phyloP scores from a whole-genome alignment of 2,329 filamentous ascomycete species.

The Hymenoscyphus fraxineus region DNA sequence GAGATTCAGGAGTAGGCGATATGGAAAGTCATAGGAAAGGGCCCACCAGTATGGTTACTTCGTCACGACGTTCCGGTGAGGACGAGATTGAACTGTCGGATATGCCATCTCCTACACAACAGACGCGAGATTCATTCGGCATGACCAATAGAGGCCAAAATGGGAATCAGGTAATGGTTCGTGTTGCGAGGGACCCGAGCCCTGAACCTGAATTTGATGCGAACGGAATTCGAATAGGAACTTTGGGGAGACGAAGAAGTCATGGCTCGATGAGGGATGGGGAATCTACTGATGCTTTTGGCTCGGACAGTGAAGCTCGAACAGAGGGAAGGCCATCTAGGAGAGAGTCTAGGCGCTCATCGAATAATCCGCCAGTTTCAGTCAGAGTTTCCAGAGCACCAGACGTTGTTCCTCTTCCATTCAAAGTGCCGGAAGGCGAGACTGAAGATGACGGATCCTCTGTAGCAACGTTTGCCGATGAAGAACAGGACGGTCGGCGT shows the following conservation, averaged over 20 bases:
- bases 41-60: constrained; percentile 24
- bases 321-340: constrained; percentile 30
- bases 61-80: constrained; percentile 38
- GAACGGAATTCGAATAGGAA: constrained; percentile 47
- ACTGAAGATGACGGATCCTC: constrained; percentile 56
- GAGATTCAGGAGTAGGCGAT: constrained; percentile 37
- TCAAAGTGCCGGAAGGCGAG: constrained; percentile 51
- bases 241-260: constrained; percentile 49
- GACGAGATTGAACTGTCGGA: constrained; percentile 54
- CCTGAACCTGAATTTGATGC: constrained; percentile 21
- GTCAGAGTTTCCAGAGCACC: constrained; percentile 39
- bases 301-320: constrained; percentile 34
- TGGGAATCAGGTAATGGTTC: constrained; percentile 23
- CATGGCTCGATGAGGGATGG: constrained; percentile 32
- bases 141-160: constrained; percentile 41
- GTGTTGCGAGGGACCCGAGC: constrained; percentile 23
- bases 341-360: constrained; percentile 29
- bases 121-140: constrained; percentile 40
- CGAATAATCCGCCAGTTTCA: constrained; percentile 33
- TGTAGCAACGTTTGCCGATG: constrained; percentile 65
- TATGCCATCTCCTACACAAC: constrained; percentile 33
- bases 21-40: constrained; percentile 45
- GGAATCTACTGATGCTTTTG: constrained; percentile 33
- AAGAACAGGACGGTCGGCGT: constrained; percentile 49
- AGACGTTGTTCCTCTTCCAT: constrained; percentile 61